These are phyloP conservation scores for Pseudogymnoascus destructans DNA, from an alignment of 2,329 filamentous ascomycete species.

Conservation along the genomic window DNA sequence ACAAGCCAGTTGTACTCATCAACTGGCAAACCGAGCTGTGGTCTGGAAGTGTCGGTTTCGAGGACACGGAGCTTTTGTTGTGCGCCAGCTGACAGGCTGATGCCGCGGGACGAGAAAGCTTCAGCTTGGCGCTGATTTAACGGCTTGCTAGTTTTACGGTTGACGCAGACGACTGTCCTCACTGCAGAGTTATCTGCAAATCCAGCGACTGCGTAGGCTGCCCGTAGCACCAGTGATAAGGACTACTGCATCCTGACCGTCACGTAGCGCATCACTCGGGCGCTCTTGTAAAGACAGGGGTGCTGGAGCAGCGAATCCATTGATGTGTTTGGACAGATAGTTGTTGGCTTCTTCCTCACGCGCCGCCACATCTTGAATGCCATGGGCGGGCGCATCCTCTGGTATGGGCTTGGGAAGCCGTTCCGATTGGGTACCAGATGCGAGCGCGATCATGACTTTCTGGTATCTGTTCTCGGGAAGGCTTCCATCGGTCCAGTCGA, in stretches of 20 bases:
- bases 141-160: constrained; percentile 27
- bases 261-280: constrained; percentile 1
- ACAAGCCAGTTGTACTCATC: constrained; percentile 29
- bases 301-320: too few relatives aligned
- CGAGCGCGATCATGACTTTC: background rate
- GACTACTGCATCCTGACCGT: too few relatives aligned
- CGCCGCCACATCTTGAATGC: too few relatives aligned
- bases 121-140: constrained; percentile 26
- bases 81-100: constrained; percentile 17
- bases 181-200: constrained; percentile 15
- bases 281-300: background rate
- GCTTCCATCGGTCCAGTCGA: constrained; percentile 13
- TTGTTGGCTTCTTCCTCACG: too few relatives aligned
- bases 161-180: constrained; percentile 33
- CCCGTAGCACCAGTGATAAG: constrained; percentile 29
- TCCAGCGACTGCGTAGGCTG: constrained; percentile 25
- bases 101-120: constrained; percentile 22
- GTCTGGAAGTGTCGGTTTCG: constrained; percentile 31
- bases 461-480: constrained; percentile 11
- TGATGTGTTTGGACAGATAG: too few relatives aligned
- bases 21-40: constrained; percentile 30
- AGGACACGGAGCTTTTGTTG: constrained; percentile 30
- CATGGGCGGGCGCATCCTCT: too few relatives aligned
- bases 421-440: background rate
- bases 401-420: background rate